A percentile compares a stretch with the other conserved stretches of the same genome.
These are phyloP conservation scores for Buddleja alternifolia DNA, from an alignment of 257 asterid genomes.

Conservation along the genomic window DNA sequence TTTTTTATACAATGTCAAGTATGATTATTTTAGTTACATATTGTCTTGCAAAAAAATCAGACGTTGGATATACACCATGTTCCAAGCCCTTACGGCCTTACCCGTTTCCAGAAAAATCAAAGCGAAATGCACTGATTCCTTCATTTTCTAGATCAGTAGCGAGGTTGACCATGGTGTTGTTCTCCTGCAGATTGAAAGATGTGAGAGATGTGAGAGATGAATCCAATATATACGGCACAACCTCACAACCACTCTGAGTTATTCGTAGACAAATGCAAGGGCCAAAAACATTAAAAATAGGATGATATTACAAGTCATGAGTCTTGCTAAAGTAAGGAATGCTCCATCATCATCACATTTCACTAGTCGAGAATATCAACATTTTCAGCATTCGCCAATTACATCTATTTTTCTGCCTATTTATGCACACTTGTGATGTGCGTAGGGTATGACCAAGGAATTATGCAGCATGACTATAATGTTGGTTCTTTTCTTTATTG, in stretches of 20 bases:
- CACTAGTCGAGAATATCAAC: not conserved
- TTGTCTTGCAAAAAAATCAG: constrained; percentile 4
- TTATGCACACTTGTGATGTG: not conserved
- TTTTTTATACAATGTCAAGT: too few species aligned
- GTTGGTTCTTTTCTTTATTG: not conserved
- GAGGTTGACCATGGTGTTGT: constrained; percentile 44
- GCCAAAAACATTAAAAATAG: not conserved
- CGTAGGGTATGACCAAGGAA: not conserved
- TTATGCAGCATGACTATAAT: not conserved
- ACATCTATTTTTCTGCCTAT: not conserved
- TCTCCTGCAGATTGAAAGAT: constrained; percentile 39
- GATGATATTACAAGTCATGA: not conserved
- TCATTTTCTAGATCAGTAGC: constrained; percentile 65
- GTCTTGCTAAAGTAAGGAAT: not conserved
- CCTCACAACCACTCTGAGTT: not conserved
- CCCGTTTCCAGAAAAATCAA: constrained; percentile 98
- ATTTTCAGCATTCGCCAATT: not conserved
- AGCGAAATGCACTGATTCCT: constrained; percentile 76
- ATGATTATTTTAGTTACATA: not conserved
- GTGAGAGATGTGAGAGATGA: not conserved
- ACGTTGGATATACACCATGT: not conserved
- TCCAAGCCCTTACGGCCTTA: constrained; percentile 47
- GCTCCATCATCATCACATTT: not conserved
- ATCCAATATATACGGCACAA: not conserved
- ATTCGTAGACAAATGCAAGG: not conserved